Evolutionary conservation across 495 filamentous ascomycete species (phyloP).

Genomic region (Venustampulla echinocandica): DNA sequence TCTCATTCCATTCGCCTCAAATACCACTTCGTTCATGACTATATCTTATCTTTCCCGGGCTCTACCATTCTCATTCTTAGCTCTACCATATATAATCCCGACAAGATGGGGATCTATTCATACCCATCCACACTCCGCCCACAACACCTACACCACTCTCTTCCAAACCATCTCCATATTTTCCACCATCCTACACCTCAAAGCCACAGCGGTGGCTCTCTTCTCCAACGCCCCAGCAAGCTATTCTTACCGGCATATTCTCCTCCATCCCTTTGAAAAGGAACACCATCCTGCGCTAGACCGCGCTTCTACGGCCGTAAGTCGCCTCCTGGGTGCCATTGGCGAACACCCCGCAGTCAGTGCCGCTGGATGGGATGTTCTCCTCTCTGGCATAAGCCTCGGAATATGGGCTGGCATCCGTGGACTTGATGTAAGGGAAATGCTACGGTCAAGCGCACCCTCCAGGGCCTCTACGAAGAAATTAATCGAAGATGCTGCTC

Average conservation of each 20-base stretch:
- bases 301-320: conserved; percentile 32
- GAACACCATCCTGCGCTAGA: conserved; percentile 32
- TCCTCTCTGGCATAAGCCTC: conserved; percentile 41
- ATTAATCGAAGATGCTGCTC: background rate
- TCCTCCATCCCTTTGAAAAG: conserved; percentile 33
- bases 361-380: conserved; percentile 40
- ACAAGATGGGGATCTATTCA: conserved; percentile 32
- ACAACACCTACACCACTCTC: conserved; percentile 29
- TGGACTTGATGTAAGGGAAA: conserved; percentile 33
- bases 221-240: conserved; percentile 34
- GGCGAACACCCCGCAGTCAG: conserved; percentile 42
- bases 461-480: conserved; percentile 8
- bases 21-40: conserved; percentile 36
- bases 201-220: conserved; percentile 29
- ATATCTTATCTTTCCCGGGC: conserved; percentile 35
- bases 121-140: conserved; percentile 29
- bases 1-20: conserved; percentile 37
- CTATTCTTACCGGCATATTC: conserved; percentile 36
- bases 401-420: conserved; percentile 45
- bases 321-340: conserved; percentile 27
- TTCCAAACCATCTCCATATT: conserved; percentile 34
- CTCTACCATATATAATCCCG: conserved; percentile 34
- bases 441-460: conserved; percentile 20
- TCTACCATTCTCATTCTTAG: conserved; percentile 40
- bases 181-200: conserved; percentile 31